phyloP scores from a whole-genome alignment of 257 asterid species.

The Solanum peruvianum region DNA sequence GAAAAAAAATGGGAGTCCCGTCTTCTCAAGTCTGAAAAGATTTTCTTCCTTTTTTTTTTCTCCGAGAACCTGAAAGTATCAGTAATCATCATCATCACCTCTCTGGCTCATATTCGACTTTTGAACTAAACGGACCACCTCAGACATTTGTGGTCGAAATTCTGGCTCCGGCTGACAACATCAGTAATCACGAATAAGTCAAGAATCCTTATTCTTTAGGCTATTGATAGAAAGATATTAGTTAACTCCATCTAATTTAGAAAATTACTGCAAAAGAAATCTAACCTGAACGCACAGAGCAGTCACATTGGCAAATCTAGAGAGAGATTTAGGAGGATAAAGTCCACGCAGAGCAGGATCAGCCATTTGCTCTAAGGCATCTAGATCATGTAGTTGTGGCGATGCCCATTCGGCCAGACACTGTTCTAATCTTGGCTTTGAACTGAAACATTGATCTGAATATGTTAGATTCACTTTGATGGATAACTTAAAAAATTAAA shows the following conservation, averaged over 20 bases:
- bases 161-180: conserved; percentile 31
- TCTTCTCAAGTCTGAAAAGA: neutral
- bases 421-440: conserved; percentile 40
- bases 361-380: conserved; percentile 38
- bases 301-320: conserved; percentile 43
- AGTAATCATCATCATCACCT: conserved; percentile 1
- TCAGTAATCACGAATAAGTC: neutral
- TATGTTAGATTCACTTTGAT: neutral
- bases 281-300: conserved; percentile 43
- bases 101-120: conserved; percentile 14
- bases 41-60: neutral
- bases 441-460: conserved; percentile 5
- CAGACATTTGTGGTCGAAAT: conserved; percentile 42
- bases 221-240: neutral
- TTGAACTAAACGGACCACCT: conserved; percentile 38
- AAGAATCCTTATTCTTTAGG: neutral
- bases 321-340: conserved; percentile 44
- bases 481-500: neutral
- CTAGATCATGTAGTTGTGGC: conserved; percentile 51
- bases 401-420: conserved; percentile 45
- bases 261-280: neutral
- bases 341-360: conserved; percentile 50
- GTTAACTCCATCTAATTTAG: neutral
- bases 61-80: neutral
- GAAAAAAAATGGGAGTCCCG: neutral